Percentiles rank a stretch among this genome's conserved stretches.
phyloP scores from a whole-genome alignment of 1,284 basidiomycete species.

The Rhizoctonia solani region DNA sequence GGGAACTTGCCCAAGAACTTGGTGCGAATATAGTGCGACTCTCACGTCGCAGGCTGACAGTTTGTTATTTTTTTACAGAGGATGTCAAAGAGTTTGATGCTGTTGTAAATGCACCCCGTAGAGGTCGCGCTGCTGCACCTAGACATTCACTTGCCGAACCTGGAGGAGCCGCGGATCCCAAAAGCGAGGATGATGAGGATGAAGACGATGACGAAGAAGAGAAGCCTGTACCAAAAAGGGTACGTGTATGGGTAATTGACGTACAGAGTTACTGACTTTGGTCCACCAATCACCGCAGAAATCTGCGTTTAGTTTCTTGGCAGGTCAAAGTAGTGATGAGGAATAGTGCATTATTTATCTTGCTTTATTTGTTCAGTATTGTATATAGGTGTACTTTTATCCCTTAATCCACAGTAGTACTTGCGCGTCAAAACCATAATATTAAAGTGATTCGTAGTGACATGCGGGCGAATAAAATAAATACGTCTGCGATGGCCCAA shows the following conservation, averaged over 20 bases:
- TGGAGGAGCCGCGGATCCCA: slow-evolving; percentile 58
- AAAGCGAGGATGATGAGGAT: slow-evolving; percentile 42
- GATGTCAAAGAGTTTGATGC: slow-evolving; percentile 49
- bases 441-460: slow-evolving; percentile 1
- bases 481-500: not conserved
- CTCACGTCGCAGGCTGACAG: not conserved
- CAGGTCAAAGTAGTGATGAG: slow-evolving; percentile 61
- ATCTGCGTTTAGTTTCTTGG: slow-evolving; percentile 68
- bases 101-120: slow-evolving; percentile 32
- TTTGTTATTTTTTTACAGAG: slow-evolving; percentile 41
- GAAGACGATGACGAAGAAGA: slow-evolving; percentile 43
- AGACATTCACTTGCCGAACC: slow-evolving; percentile 57
- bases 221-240: slow-evolving; percentile 46
- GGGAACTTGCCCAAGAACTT: slow-evolving; percentile 79
- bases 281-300: not conserved
- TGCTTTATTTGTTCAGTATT: not conserved
- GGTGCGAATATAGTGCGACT: slow-evolving; percentile 51
- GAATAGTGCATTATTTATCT: slow-evolving; percentile 40
- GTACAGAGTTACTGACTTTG: not conserved
- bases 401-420: not conserved
- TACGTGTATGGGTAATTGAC: slow-evolving; percentile 42
- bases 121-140: slow-evolving; percentile 34
- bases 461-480: not conserved
- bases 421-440: not conserved
- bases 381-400: slow-evolving; percentile 19